These are phyloP conservation scores for Lactarius sanguifluus DNA, from an alignment of 768 basidiomycete species.

Conservation along the genomic window DNA sequence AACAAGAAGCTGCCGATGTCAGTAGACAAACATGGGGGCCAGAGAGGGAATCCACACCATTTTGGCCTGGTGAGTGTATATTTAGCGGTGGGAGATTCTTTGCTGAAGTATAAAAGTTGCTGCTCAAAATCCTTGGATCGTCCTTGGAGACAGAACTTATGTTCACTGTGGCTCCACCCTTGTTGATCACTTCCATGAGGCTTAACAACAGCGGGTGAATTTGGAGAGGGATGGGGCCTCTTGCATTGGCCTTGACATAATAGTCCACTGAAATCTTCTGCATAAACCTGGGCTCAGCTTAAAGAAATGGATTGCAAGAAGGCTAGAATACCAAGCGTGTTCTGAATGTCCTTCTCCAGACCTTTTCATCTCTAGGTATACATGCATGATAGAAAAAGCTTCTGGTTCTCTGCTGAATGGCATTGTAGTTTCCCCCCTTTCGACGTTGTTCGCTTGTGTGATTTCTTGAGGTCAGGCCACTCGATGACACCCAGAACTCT, in stretches of 20 bases:
- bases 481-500: too few species aligned
- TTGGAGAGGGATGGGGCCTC: too few species aligned
- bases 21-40: too few species aligned
- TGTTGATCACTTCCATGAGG: background rate
- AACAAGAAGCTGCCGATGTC: too few species aligned
- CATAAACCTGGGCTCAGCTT: background rate
- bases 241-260: fast-evolving
- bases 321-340: background rate
- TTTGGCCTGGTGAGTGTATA: background rate
- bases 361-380: background rate
- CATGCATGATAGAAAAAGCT: background rate
- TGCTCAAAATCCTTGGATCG: background rate
- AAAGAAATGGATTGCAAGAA: background rate
- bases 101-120: background rate
- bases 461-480: too few species aligned
- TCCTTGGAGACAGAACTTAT: background rate
- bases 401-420: background rate
- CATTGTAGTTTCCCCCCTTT: too few species aligned
- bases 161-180: background rate
- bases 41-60: background rate
- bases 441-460: too few species aligned
- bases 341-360: background rate
- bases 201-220: background rate
- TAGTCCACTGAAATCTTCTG: background rate
- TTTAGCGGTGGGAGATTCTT: background rate